Conservation (phyloP, 495 filamentous ascomycete species). For the Trichoderma orchidacearum region DNA sequence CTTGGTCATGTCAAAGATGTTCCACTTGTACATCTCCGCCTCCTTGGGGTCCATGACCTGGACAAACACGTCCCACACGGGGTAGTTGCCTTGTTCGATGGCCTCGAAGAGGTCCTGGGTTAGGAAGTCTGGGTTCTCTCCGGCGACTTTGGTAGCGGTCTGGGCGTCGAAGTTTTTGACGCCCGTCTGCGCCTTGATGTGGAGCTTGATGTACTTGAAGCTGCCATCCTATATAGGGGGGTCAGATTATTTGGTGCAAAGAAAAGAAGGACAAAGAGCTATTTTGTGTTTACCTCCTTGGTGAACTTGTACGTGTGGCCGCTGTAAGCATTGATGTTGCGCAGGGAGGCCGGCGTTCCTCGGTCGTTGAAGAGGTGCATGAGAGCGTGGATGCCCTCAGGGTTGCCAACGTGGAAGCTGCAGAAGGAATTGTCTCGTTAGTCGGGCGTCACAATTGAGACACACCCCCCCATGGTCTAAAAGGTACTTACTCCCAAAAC, state of each 20-base stretch:
- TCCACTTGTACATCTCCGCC: constrained; percentile 58
- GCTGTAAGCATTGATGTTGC: constrained; percentile 59
- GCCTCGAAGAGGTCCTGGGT: constrained; percentile 60
- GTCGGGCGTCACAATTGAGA: constrained; percentile 1
- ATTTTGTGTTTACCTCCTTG: constrained; percentile 17
- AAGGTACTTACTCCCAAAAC: constrained; percentile 20
- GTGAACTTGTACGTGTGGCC: constrained; percentile 28
- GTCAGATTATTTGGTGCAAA: not conserved
- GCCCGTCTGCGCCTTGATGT: constrained; percentile 52
- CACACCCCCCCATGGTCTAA: no score
- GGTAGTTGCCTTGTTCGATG: constrained; percentile 49
- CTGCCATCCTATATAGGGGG: constrained; percentile 12
- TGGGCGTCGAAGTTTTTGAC: constrained; percentile 49
- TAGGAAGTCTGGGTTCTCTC: constrained; percentile 56
- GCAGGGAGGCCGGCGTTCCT: constrained; percentile 52
- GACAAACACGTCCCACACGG: constrained; percentile 58
- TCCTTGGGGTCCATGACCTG: constrained; percentile 59
- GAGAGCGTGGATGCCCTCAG: constrained; percentile 54
- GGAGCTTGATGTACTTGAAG: constrained; percentile 30
- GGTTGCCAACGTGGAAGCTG: constrained; percentile 58
- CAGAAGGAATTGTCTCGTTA: constrained; percentile 18
- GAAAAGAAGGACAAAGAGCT: not conserved
- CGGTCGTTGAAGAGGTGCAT: constrained; percentile 66
- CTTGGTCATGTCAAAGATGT: constrained; percentile 71
- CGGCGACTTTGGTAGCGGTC: constrained; percentile 43